Base-by-base conservation (phyloP, 768 basidiomycete species). In the Leucosporidium scottii region DNA sequence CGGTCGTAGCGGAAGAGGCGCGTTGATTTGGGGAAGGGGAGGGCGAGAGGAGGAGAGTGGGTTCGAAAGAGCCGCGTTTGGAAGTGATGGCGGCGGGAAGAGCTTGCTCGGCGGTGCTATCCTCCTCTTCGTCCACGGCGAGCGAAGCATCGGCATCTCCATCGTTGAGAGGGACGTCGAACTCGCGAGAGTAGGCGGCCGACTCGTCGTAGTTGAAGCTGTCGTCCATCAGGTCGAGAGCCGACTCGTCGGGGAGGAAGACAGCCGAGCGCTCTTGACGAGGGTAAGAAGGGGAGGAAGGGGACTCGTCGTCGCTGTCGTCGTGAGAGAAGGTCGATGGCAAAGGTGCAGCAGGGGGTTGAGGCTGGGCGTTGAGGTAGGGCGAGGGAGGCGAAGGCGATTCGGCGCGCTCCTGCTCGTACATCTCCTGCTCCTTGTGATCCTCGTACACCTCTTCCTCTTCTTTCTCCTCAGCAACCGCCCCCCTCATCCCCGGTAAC, bases 161-260 rank as follows among this genome's bases (percentile, higher is more conserved):
- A 31, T 67, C 70, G 57, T 71, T 65, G 34, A 67, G 64, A 15
- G 69, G 69, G 15, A 70, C 51, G n/a, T 53, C 39, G 39, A 58
- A 71, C 13, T 61, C 56, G 39, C 58, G 34, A 15, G 21, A 34
- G 25, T 23, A 27, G 39, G 39, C 39, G 6, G 39, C 39, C 15
- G 39, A 44, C 39, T 44, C 39, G 39, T 44, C 39, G 39, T 44
- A 44, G 39, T 44, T 44, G 39, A 44, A 44, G 15, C 39, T 44
- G 39, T 44, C 39, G 39, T 44, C 39, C 10, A 44, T 17, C 8
- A 44, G 39, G 13, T 44, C 39, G 39, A 44, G 39, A 44, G 39
- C 39, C 15, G 39, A 44, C 15, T 44, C 39, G 39, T 44, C 39
- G 39, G 39, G 39, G 39, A 44, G 39, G 39, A 44, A 44, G 39